Conservation (phyloP, 192 early-diverging fungal genomes). For the Dissophora globulifera region DNA sequence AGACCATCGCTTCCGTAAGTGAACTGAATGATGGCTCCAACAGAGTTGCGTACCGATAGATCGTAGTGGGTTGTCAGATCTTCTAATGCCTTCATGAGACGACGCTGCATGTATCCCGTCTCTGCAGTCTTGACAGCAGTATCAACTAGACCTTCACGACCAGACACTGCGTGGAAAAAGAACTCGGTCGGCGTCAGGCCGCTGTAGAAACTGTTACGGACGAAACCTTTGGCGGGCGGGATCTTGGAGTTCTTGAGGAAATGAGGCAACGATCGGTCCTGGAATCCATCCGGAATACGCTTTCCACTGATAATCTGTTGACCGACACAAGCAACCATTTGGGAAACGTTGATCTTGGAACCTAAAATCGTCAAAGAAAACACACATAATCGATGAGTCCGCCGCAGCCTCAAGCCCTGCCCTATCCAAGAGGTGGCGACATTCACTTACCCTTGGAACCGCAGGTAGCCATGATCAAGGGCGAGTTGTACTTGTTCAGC, state of each 20-base stretch:
- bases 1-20: conserved; percentile 96
- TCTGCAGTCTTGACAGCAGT: conserved; percentile 99
- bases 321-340: conserved; percentile 99
- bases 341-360: conserved; percentile 97
- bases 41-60: conserved; percentile 91
- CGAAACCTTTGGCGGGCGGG: conserved; percentile 97
- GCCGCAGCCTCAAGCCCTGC: too few relatives aligned
- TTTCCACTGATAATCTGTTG: conserved; percentile 98
- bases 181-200: conserved; percentile 98
- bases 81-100: conserved; percentile 97
- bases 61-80: conserved; percentile 97
- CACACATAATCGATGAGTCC: too few relatives aligned
- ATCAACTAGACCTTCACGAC: conserved; percentile 99
- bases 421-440: too few relatives aligned
- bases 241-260: conserved; percentile 94
- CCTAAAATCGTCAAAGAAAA: conserved; percentile 59
- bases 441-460: conserved; percentile 94
- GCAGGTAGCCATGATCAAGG: conserved; percentile 98
- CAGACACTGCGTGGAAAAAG: conserved; percentile 98
- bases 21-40: conserved; percentile 93
- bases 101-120: conserved; percentile 98
- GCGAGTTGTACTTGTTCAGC: conserved; percentile 95
- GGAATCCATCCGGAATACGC: conserved; percentile 97
- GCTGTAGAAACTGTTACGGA: conserved; percentile 94
- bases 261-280: conserved; percentile 95